Evolutionary conservation across 352 stramenopile species (phyloP).

Genomic region (Hyaloperonospora brassicae): DNA sequence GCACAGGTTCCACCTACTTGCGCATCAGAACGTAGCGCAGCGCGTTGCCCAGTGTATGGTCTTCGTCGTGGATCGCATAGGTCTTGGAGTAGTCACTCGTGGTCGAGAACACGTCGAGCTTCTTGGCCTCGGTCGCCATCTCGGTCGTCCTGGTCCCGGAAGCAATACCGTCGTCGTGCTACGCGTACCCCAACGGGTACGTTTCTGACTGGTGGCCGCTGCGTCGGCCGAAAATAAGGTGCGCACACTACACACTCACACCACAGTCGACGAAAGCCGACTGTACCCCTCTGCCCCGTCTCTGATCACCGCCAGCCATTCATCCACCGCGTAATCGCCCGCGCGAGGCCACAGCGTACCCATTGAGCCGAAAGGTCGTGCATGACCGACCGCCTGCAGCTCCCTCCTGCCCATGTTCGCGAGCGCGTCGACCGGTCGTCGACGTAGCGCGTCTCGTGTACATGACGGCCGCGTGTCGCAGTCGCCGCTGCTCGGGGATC

Average conservation of each 20-base stretch:
- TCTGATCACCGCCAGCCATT: neutral
- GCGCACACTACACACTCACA: no score
- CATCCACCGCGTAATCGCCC: no score
- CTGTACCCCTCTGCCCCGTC: constrained; percentile 1
- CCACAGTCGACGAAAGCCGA: no score
- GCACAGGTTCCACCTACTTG: constrained; percentile 46
- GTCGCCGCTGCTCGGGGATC: neutral
- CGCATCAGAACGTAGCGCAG: constrained; percentile 89
- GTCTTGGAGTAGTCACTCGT: constrained; percentile 81
- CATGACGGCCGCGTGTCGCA: constrained; percentile 3
- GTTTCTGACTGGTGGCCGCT: constrained; percentile 15
- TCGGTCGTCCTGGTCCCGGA: neutral
- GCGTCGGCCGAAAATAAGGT: no score
- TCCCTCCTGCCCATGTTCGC: constrained; percentile 19
- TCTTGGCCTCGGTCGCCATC: constrained; percentile 41
- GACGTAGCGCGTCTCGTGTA: neutral
- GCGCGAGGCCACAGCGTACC: no score
- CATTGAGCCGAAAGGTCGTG: no score
- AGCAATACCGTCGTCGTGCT: constrained; percentile 1
- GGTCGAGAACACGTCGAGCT: constrained; percentile 75
- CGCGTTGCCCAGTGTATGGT: constrained; percentile 88
- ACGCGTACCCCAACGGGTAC: neutral
- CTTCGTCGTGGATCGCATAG: constrained; percentile 83
- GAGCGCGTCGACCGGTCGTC: constrained; percentile 10
- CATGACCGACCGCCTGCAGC: no score